Evolutionary conservation across 305 asterid species (phyloP), one percentile per base, ranked within the genome.

Genomic region (Caryopteris hybrid): DNA sequence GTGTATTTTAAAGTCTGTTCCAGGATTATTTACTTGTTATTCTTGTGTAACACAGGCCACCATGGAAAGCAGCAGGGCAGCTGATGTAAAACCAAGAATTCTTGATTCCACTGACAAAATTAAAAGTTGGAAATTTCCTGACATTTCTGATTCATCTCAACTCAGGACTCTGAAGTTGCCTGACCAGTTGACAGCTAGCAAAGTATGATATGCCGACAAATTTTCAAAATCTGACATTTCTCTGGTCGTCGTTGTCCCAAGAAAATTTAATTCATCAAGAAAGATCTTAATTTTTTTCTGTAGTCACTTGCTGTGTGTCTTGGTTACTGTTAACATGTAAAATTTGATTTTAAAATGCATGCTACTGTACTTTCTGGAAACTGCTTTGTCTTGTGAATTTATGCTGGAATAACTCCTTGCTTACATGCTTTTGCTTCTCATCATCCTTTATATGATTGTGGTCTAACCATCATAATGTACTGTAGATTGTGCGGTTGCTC

Each of bases 31-130:
- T 71, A 64, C 78, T 75, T 58, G 61, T 75, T 68, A 63, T 18
- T 65, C 77, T 61, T 74, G 71, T 31, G 14, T 12, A 47, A 61
- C 45, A 61, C 83, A 90, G 98, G 91, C 91, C 65, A 74, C 82
- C 72, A 80, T 75, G 79, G 98, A 90, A 71, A 84, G 87, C 84
- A 89, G 85, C 80, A 84, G 95, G 79, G 48, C 71, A 70, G 85
- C 87, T 43, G 98, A 92, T 68, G 90, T 84, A 42, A 92, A 92
- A 83, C 97, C 98, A 50, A 85, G 95, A 79, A 80, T 86, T 77
- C 78, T 84, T 63, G 98, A 92, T 55, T 60, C 76, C 66, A 48
- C 69, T 64, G 97, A 86, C 72, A 85, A 85, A 81, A 66, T 74
- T 48, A 92, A 88, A 79, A 81, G 85, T 84, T 92, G 96, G 96